A percentile compares a stretch with the other conserved stretches of the same genome.
Evolutionary conservation across 129 eudicot genomes (phyloP).

Genomic region (Lactuca sativa): DNA sequence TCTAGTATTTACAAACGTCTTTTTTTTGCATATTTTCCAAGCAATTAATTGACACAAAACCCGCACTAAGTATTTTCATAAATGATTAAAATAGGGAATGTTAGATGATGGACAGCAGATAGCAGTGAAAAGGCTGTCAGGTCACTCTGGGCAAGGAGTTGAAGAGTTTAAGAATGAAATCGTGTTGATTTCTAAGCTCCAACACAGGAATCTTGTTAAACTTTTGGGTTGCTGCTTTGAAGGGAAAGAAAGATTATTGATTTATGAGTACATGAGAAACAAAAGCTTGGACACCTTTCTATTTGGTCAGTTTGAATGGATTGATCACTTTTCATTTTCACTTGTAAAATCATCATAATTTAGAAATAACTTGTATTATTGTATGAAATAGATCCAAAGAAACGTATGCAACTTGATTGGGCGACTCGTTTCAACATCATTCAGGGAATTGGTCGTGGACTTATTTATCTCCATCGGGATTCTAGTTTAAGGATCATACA

Average conservation of each 20-base stretch:
- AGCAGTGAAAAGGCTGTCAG: slow-evolving; percentile 44
- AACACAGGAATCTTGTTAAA: slow-evolving; percentile 38
- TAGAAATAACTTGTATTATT: not conserved
- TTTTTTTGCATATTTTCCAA: not conserved
- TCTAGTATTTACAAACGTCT: not conserved
- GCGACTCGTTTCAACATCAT: slow-evolving; percentile 35
- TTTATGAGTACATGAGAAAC: slow-evolving; percentile 39
- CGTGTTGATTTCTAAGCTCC: slow-evolving; percentile 29
- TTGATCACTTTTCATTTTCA: not conserved
- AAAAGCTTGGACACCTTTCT: slow-evolving; percentile 39
- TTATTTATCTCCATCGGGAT: slow-evolving; percentile 45
- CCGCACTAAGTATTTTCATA: too few species aligned
- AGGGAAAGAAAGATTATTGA: slow-evolving; percentile 33
- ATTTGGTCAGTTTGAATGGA: slow-evolving; percentile 26
- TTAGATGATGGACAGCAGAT: slow-evolving; percentile 32
- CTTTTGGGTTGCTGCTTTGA: slow-evolving; percentile 35
- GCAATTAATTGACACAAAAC: not conserved
- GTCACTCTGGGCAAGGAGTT: slow-evolving; percentile 30
- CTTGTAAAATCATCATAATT: not conserved
- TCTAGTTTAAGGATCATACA: slow-evolving; percentile 43
- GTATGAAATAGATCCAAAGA: slow-evolving; percentile 26
- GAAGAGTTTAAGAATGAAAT: slow-evolving; percentile 39
- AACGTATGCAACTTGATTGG: slow-evolving; percentile 34
- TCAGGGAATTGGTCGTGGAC: slow-evolving; percentile 36
- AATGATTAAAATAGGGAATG: slow-evolving; percentile 22